These are phyloP conservation scores for Colletotrichum limetticola DNA, from an alignment of 2,329 filamentous ascomycete genomes.

Conservation along the genomic window DNA sequence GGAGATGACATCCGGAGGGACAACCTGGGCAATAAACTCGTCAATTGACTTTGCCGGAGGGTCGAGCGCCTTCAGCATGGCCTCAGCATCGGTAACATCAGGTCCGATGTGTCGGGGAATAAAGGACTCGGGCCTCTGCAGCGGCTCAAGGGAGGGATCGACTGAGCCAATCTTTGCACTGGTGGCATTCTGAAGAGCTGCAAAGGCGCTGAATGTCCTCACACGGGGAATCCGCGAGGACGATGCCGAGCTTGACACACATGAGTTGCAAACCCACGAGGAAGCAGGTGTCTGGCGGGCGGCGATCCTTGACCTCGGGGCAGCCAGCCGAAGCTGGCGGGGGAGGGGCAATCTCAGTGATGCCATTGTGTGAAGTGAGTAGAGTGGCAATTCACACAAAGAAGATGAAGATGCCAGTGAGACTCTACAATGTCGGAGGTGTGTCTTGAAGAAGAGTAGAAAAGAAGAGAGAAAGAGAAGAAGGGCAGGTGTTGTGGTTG, in stretches of 20 bases:
- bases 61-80: constrained; percentile 84
- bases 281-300: constrained; percentile 28
- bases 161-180: constrained; percentile 16
- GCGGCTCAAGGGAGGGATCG: constrained; percentile 35
- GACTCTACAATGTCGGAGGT: background rate
- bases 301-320: constrained; percentile 28
- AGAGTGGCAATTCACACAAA: constrained; percentile 1
- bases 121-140: constrained; percentile 69
- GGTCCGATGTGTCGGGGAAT: constrained; percentile 89
- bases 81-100: constrained; percentile 71
- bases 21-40: constrained; percentile 84
- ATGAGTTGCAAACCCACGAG: constrained; percentile 33
- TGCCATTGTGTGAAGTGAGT: constrained; percentile 31
- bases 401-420: background rate
- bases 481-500: background rate
- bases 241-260: constrained; percentile 12
- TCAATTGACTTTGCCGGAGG: constrained; percentile 80
- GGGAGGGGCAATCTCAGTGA: constrained; percentile 34
- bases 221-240: constrained; percentile 12
- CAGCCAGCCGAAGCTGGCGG: constrained; percentile 35
- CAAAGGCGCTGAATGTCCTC: constrained; percentile 28
- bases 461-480: background rate
- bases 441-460: background rate
- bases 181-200: constrained; percentile 23
- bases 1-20: constrained; percentile 83